Evolutionary conservation across 768 basidiomycete species (phyloP), one percentile per base, ranked within the genome.

Genomic region (Pleurotus tuber-regium): DNA sequence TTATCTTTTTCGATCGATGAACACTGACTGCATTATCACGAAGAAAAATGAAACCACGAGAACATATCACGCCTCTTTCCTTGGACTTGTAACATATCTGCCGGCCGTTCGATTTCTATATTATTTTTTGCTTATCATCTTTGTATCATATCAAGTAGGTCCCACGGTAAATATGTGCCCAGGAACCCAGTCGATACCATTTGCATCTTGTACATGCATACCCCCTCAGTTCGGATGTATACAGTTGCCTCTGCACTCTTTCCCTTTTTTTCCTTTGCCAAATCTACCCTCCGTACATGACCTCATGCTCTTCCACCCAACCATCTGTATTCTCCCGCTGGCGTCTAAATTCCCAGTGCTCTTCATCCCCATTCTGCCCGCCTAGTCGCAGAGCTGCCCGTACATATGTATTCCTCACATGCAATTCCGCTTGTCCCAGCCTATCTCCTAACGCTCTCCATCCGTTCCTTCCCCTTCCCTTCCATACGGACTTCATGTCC

Each of bases 1-100:
- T 48, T 29, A 35, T 48, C 28, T 48, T 48, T 31, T 48, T 48
- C 31, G 46, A 48, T 48, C 46, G 46, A 48, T 48, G 46, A 44
- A 48, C 46, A 28, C 23, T 18, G 23, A 16, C 31, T 31, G 19
- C 46, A 14, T 19, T 35, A 21, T 30, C 28, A 48, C 31, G 46
- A 48, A n/a, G 31, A 16, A 48, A 16, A 48, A 48, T 35, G 46
- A 16, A 38, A 38, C n/a, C n/a, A n/a, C n/a, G n/a, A 16, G 35
- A 38, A 38, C 35, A 19, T 38, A 38, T 16, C 35, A 38, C 35
- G 35, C 35, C n/a, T n/a, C n/a, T n/a, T n/a, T n/a, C n/a, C n/a
- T n/a, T n/a, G n/a, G n/a, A n/a, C 46, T 14, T 48, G 29, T 48
- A 33, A 7, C 12, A 24, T 48, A 48, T 21, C 18, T 33, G 29